Base-by-base conservation (phyloP, 176 grass and related monocot species). In the Eragrostis nindensis region DNA sequence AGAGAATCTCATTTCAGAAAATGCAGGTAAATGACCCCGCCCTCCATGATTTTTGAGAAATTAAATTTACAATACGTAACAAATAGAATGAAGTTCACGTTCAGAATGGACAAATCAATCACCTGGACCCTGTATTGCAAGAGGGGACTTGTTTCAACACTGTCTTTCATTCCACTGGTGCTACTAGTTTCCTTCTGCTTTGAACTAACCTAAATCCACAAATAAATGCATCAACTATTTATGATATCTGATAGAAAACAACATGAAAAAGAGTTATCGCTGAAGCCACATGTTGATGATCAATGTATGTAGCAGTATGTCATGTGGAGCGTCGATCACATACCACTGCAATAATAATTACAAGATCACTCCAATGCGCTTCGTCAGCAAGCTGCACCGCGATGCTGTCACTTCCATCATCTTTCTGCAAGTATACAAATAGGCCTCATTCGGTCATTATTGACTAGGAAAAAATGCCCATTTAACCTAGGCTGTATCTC, bases 131-230 rank as follows among this genome's bases (percentile, higher is more conserved):
- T 91, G 77, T 94, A 66, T 77, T 93, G 71, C 76, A 94, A 88
- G 52, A 98, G 86, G 55, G 81, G 80, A 73, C 95, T 98, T 75
- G 95, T 92, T 86, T 89, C 85, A 54, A 98, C 92, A 83, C 59
- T 89, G 36, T 91, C 90, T 66, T 78, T 85, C 95, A 94, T 94
- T 43, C 95, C 95, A 52, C 75, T 91, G 39, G 90, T 98, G 82
- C 95, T 98, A 84, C 95, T 98, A 1, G 84, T 98, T 92, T 98
- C 95, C 83, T 98, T 98, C 78, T 92, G 95, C 74, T 98, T 92
- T 81, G 95, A 92, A 82, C 92, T 94, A 30, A 94, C 95, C 95
- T 98, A 75, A 79, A 80, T 70, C 18, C 74, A 72, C 19, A 81
- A 62, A 83, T 42, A 5, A 86, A 75, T 13, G 16, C 50, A 48